Percentiles rank a stretch among this genome's conserved stretches.
phyloP scores from a whole-genome alignment of 1,139 yeast species.

The Lodderomyces orthopsilosis region DNA sequence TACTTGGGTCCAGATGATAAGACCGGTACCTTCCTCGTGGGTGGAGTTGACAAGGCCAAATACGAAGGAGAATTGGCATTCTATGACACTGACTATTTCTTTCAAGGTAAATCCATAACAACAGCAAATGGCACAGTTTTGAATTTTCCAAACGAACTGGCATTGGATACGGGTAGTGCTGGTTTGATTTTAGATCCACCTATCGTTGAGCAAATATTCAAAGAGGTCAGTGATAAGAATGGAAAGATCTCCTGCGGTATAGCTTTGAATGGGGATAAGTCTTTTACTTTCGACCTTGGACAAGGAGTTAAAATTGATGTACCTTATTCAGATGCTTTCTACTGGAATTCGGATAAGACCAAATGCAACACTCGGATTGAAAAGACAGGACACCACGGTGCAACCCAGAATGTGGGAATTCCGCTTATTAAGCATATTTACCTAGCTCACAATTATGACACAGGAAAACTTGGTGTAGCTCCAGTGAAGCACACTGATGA shows the following conservation, averaged over 20 bases:
- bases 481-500: conserved; percentile 3
- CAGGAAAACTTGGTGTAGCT: conserved; percentile 6
- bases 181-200: background rate
- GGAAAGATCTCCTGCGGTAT: background rate
- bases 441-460: conserved; percentile 22
- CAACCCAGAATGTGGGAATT: conserved; percentile 23
- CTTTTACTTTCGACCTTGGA: conserved; percentile 2
- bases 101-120: background rate
- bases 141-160: background rate
- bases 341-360: background rate
- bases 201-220: conserved; percentile 1
- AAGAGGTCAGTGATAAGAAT: background rate
- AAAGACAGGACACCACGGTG: background rate
- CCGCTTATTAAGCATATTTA: conserved; percentile 35
- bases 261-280: conserved; percentile 1
- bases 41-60: conserved; percentile 30
- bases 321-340: conserved; percentile 2
- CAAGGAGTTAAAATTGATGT: conserved; percentile 3
- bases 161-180: background rate
- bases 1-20: conserved; percentile 24
- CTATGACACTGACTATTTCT: background rate
- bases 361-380: background rate
- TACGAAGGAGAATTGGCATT: conserved; percentile 12
- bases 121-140: background rate
- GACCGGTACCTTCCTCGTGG: conserved; percentile 27